Conservation (phyloP, 1,139 yeast species). For the Geotrichum phurueaensis region DNA sequence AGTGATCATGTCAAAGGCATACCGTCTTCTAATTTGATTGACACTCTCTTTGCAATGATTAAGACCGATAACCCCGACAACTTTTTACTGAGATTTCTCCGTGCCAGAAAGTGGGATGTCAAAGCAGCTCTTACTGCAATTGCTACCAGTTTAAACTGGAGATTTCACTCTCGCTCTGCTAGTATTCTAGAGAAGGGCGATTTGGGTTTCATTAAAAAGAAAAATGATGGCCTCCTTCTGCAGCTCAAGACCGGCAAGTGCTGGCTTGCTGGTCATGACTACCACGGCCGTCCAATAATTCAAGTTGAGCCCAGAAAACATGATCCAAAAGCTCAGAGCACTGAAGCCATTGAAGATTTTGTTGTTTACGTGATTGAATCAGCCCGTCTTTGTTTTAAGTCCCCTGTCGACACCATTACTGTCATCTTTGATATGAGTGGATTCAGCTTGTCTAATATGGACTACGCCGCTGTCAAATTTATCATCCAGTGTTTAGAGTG, state of each 20-base stretch:
- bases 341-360: slow-evolving; percentile 58
- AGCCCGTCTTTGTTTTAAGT: slow-evolving; percentile 55
- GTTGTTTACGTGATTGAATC: slow-evolving; percentile 65
- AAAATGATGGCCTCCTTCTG: slow-evolving; percentile 43
- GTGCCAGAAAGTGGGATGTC: slow-evolving; percentile 74
- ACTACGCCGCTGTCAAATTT: slow-evolving; percentile 73
- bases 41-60: slow-evolving; percentile 44
- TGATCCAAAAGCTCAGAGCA: slow-evolving; percentile 61
- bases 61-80: slow-evolving; percentile 71
- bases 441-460: slow-evolving; percentile 75
- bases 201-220: slow-evolving; percentile 35
- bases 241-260: slow-evolving; percentile 56
- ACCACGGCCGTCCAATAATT: slow-evolving; percentile 60
- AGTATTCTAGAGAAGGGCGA: slow-evolving; percentile 58
- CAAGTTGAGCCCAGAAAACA: slow-evolving; percentile 66
- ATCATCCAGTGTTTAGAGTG: slow-evolving; percentile 75
- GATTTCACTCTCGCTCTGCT: slow-evolving; percentile 54
- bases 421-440: slow-evolving; percentile 70
- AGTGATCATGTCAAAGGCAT: slow-evolving; percentile 3
- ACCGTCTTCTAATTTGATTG: slow-evolving; percentile 19
- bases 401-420: slow-evolving; percentile 64
- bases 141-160: slow-evolving; percentile 63
- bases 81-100: slow-evolving; percentile 54
- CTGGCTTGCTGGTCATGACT: slow-evolving; percentile 59
- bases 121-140: slow-evolving; percentile 61